These are phyloP conservation scores for Gossypium ekmanianum DNA, from an alignment of 345 rosid genomes.

Conservation along the genomic window DNA sequence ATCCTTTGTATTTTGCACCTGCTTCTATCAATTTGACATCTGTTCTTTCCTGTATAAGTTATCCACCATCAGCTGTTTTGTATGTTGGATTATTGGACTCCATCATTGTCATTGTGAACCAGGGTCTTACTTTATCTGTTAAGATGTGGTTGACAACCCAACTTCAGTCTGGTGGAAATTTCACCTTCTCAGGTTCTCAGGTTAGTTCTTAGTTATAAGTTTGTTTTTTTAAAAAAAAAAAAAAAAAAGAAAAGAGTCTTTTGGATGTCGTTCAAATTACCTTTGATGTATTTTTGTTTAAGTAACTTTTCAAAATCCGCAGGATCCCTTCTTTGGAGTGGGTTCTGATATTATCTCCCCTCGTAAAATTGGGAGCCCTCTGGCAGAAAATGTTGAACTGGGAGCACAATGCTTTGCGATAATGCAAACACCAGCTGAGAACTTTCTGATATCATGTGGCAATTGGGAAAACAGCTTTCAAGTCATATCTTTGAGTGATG, in stretches of 20 bases:
- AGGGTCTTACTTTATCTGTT: constrained; percentile 82
- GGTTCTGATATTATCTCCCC: constrained; percentile 89
- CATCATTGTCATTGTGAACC: constrained; percentile 72
- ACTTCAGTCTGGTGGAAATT: constrained; percentile 88
- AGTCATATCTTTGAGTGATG: constrained; percentile 79
- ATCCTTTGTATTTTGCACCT: constrained; percentile 87
- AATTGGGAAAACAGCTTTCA: constrained; percentile 98
- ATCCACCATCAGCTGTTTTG: constrained; percentile 64
- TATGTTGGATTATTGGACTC: constrained; percentile 73
- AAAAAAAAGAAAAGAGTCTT: background rate
- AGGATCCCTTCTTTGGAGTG: constrained; percentile 95
- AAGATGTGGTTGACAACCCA: constrained; percentile 95
- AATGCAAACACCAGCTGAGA: constrained; percentile 70
- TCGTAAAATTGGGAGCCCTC: constrained; percentile 81
- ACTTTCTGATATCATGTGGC: constrained; percentile 85
- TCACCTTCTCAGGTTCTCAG: constrained; percentile 90
- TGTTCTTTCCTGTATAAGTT: constrained; percentile 46
- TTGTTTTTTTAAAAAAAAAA: background rate
- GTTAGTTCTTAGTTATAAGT: constrained; percentile 30
- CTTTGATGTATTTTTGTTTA: constrained; percentile 10
- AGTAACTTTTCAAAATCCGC: constrained; percentile 19
- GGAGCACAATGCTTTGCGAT: constrained; percentile 81
- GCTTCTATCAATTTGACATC: constrained; percentile 86
- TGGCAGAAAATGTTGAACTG: constrained; percentile 72
- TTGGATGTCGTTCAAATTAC: constrained; percentile 11